These are phyloP conservation scores for Rubroboletus satanas DNA, from an alignment of 768 basidiomycete species.

Conservation along the genomic window DNA sequence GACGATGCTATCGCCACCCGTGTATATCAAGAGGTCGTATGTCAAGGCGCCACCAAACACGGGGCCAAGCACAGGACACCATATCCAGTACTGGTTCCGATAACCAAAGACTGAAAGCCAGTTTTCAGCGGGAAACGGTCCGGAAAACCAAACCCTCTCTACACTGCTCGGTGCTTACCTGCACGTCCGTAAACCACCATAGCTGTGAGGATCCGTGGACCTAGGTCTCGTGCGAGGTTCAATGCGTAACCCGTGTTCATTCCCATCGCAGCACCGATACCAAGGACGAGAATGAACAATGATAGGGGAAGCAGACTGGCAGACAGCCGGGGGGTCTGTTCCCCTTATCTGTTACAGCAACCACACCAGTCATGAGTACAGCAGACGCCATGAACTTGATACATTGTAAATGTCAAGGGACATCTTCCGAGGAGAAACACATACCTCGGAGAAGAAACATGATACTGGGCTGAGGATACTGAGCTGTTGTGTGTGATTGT, in stretches of 20 bases:
- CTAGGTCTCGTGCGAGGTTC: constrained; percentile 65
- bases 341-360: constrained; percentile 49
- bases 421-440: neutral
- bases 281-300: constrained; percentile 53
- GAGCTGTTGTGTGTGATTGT: constrained; percentile 14
- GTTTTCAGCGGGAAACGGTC: neutral
- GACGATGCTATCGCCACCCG: constrained; percentile 47
- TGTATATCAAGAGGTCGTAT: constrained; percentile 55
- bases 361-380: constrained; percentile 47
- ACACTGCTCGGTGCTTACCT: constrained; percentile 24
- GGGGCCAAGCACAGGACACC: constrained; percentile 57
- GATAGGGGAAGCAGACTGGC: constrained; percentile 49
- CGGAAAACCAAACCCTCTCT: constrained; percentile 26
- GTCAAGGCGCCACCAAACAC: constrained; percentile 51
- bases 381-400: constrained; percentile 51
- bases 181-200: constrained; percentile 58
- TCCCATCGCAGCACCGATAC: constrained; percentile 51
- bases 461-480: constrained; percentile 37
- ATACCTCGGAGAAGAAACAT: constrained; percentile 42
- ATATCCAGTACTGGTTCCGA: constrained; percentile 61
- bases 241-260: constrained; percentile 61
- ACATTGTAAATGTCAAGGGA: neutral
- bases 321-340: constrained; percentile 48
- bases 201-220: constrained; percentile 57
- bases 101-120: constrained; percentile 15